Evolutionary conservation across 306 rosid genomes (phyloP), one percentile per base, ranked within the genome.

Genomic region (Casuarina cunninghamiana): DNA sequence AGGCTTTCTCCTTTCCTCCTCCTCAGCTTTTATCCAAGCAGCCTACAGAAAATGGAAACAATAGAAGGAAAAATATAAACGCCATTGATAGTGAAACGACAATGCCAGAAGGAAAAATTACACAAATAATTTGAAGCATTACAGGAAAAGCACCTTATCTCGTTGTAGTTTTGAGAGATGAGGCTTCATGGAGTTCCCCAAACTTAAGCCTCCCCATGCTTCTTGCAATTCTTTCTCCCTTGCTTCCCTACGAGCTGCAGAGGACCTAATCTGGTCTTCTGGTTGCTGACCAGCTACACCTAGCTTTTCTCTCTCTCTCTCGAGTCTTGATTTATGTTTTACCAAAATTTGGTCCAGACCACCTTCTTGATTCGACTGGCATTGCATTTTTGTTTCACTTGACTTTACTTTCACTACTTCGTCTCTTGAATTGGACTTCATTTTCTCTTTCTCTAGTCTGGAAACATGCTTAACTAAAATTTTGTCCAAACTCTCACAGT

Each of bases 11-110:
- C 84, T 89, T 81, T 89, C 95, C 84, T 94, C 92, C 77, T 91
- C 91, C 75, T 90, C 97, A 77, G 97, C 95, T 89, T 90, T 90
- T 61, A 84, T 89, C 97, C 98, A 94, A 58, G 97, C 92, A 79
- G 95, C 97, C 98, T 94, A 78, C 19, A 78, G 53, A 75, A 78
- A 73, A 66, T 17, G 26, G 44, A 38, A 79, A 68, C 49, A 63
- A 75, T 71, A 35, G 41, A 53, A 19, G 2, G 7, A 15, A 41
- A 26, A 57, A 55, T n/a, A 21, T 55, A 55, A 55, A 19, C 8
- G 17, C 6, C 32, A 55, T 5, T 19, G 62, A 71, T 6, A 44
- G 17, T 32, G 2, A 9, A 58, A 21, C 26, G 65, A 58, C 21
- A 58, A 21, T 11, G 16, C 42, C 17, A 32, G 67, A 35, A 35